Evolutionary conservation across 2,329 filamentous ascomycete genomes (phyloP), one percentile per base, ranked within the genome.

Genomic region (Diplodia seriata): DNA sequence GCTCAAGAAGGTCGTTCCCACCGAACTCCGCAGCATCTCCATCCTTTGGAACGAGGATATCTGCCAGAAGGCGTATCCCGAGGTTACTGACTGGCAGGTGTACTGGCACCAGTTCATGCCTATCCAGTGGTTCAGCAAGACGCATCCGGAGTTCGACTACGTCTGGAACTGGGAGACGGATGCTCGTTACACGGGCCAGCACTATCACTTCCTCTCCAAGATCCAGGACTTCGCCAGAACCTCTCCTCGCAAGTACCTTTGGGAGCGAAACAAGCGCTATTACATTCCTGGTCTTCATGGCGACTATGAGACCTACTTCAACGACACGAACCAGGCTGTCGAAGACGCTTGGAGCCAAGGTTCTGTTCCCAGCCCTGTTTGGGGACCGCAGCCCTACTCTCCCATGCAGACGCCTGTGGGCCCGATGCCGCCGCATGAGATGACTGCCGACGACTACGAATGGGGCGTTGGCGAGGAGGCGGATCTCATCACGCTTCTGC

Each of bases 381-480:
- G 94, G 94, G 94, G 94, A 2, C 92, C 94, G 0, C 85, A 90
- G 70, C 89, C 92, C 1, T 91, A 91, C 20, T 67, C 74, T 9
- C 85, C 90, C 67, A 81, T 87, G 1, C 92, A 97, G 76, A 90
- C 90, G 80, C 90, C 93, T 8, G 85, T 90, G n/a, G 92, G 95
- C 69, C 90, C 91, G 0, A 81, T 82, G 18, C 93, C 93, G 0
- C 90, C 91, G 0, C 89, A 86, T 0, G 83, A 83, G 1, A 89
- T 92, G 73, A 91, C 94, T 62, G 90, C 91, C 70, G 93, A 97
- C 75, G 87, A 90, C 71, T 93, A 94, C 76, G 79, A 85, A 62
- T 97, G 94, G 94, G 94, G 94, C 38, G 91, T 95, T 0, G 91
- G 87, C 66, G 94, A 97, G 78, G 91, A 96, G 69, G 93, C 94